Evolutionary conservation across 805 yeast species (phyloP).

Genomic region (Torulaspora gathmanii): DNA sequence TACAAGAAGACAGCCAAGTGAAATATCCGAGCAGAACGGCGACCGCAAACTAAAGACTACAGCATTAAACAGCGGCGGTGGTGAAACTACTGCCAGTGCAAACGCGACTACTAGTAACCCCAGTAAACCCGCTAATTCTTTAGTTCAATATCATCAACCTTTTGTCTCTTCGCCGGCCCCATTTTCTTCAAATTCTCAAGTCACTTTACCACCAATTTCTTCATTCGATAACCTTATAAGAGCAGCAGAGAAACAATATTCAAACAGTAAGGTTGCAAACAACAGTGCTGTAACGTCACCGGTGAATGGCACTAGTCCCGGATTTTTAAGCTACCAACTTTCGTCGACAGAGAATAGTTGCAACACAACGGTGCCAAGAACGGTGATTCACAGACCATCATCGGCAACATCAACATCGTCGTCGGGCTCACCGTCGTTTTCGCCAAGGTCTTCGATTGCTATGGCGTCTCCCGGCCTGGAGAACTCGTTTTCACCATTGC

Average conservation of each 20-base stretch:
- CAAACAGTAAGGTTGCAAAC: slow-evolving; percentile 1
- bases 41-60: slow-evolving; percentile 1
- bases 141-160: slow-evolving; percentile 5
- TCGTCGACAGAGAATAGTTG: slow-evolving; percentile 8
- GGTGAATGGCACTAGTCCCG: slow-evolving; percentile 8
- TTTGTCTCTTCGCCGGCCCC: slow-evolving; percentile 3
- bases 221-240: slow-evolving; percentile 31
- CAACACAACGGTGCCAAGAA: slow-evolving; percentile 24
- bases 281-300: slow-evolving; percentile 2
- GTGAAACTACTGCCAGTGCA: not conserved
- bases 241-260: slow-evolving; percentile 29
- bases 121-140: not conserved
- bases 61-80: not conserved
- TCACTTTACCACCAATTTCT: slow-evolving; percentile 30
- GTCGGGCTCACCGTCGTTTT: slow-evolving; percentile 15
- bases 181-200: slow-evolving; percentile 9
- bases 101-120: not conserved
- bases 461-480: slow-evolving; percentile 8
- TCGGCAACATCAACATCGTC: slow-evolving; percentile 9
- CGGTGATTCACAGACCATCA: slow-evolving; percentile 19
- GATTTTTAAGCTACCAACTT: slow-evolving; percentile 13
- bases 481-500: slow-evolving; percentile 6
- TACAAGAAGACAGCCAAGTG: slow-evolving; percentile 2
- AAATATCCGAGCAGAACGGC: not conserved
- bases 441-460: slow-evolving; percentile 21